Conservation (phyloP, 306 rosid genomes). For the Senna tora region DNA sequence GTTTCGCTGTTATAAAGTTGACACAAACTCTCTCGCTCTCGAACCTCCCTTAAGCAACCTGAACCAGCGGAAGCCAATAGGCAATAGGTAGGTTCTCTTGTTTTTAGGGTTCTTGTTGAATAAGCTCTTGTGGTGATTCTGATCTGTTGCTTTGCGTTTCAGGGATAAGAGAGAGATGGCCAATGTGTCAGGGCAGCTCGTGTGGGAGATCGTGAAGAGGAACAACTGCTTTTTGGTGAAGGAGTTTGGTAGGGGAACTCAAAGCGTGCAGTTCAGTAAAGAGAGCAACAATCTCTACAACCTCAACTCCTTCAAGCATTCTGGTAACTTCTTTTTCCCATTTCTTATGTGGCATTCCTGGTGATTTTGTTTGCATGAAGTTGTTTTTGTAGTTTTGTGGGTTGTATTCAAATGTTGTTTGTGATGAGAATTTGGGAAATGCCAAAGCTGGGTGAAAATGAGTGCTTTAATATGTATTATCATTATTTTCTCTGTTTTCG, state of each 20-base stretch:
- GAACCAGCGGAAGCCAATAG: conserved; percentile 12
- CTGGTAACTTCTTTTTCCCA: conserved; percentile 58
- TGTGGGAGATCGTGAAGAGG: conserved; percentile 97
- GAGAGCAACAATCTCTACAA: conserved; percentile 88
- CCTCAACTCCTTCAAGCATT: conserved; percentile 74
- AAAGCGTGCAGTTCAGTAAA: conserved; percentile 78
- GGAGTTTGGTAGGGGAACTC: conserved; percentile 79
- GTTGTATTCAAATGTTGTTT: not conserved
- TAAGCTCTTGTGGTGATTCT: not conserved
- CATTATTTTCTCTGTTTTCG: not conserved
- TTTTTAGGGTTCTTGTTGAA: not conserved
- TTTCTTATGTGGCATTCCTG: not conserved
- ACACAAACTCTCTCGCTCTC: not conserved
- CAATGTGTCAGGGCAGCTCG: conserved; percentile 79
- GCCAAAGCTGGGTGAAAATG: not conserved
- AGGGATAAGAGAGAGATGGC: conserved; percentile 58
- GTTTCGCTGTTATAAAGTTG: conserved; percentile 43
- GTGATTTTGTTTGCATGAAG: not conserved
- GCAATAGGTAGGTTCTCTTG: not conserved
- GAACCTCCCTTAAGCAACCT: not conserved
- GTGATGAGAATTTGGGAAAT: not conserved
- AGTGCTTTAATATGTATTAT: not conserved
- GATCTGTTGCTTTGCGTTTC: conserved; percentile 24
- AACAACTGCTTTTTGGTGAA: conserved; percentile 87
- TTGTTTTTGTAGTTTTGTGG: not conserved